Evolutionary conservation across 495 filamentous ascomycete species (phyloP), one percentile per base, ranked within the genome.

Genomic region (Trichocladium antarcticum): DNA sequence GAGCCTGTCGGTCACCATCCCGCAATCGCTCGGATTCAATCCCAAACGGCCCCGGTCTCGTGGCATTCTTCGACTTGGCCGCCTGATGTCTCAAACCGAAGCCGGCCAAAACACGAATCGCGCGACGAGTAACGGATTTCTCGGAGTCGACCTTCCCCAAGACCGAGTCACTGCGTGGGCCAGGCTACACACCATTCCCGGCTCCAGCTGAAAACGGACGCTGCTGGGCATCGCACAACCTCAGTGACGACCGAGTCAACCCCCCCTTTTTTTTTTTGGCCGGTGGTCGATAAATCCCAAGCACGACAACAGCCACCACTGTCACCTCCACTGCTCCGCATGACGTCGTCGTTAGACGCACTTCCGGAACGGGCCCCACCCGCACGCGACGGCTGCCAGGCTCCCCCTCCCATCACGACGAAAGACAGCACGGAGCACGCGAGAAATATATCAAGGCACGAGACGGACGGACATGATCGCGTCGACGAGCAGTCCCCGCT

Each of bases 401-500:
- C 51, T 12, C 42, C 55, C 11, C 31, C 37, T 5, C 29, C 48
- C 15, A 54, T 16, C 27, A 39, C 31, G 34, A 24, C 42, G 28
- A 50, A 48, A 11, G 46, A 43, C 32, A 40, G 37, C n/a, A 43
- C 41, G 4, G 47, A 55, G 38, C 37, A 53, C 8, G 16, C 55
- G 16, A 29, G 24, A 38, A 42, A 16, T 19, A 35, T 39, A 10
- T 47, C 55, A 14, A 29, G 39, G 8, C 27, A 57, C 42, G 36
- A 21, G 15, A 37, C 48, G 2, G 35, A 39, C 27, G 49, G 53
- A 37, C 55, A 53, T 35, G 50, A 66, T 38, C 45, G 48, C 15
- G 44, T 74, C 17, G 71, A 79, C 51, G 80, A 84, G 59, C 64
- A 73, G 22, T 82, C 79, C 28, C 80, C 80, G 8, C 64, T 84